Evolutionary conservation across 2,329 filamentous ascomycete genomes (phyloP).

Genomic region (Pseudogymnoascus sp.): DNA sequence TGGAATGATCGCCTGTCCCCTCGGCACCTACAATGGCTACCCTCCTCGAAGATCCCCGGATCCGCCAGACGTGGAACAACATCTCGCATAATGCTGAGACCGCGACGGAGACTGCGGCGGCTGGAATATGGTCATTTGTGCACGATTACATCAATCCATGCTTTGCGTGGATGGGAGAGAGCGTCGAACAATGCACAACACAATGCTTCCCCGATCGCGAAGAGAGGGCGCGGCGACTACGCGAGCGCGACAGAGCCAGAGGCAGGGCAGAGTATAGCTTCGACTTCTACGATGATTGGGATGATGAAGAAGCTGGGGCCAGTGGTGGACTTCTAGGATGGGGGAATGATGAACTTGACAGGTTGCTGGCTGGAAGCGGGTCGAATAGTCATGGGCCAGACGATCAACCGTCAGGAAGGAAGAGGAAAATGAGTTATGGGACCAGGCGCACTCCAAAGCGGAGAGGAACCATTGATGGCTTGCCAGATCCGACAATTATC

Average conservation of each 20-base stretch:
- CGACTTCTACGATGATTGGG: slow-evolving; percentile 98
- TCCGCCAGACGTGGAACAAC: slow-evolving; percentile 90
- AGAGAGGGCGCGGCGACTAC: slow-evolving; percentile 62
- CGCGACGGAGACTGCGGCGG: slow-evolving; percentile 86
- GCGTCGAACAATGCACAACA: slow-evolving; percentile 65
- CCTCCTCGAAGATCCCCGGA: slow-evolving; percentile 70
- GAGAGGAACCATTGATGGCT: slow-evolving; percentile 47
- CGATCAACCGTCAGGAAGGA: slow-evolving; percentile 60
- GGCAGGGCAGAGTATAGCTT: slow-evolving; percentile 77
- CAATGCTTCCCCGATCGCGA: slow-evolving; percentile 67
- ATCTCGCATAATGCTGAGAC: slow-evolving; percentile 85
- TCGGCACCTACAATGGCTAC: slow-evolving; percentile 26
- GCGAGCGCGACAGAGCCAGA: slow-evolving; percentile 54
- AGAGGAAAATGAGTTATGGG: slow-evolving; percentile 85
- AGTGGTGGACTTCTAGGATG: slow-evolving; percentile 62
- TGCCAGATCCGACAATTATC: slow-evolving; percentile 75
- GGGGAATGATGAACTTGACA: slow-evolving; percentile 80
- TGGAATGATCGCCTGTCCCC: slow-evolving; percentile 1
- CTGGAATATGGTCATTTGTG: slow-evolving; percentile 81
- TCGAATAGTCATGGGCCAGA: slow-evolving; percentile 37
- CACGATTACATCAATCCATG: slow-evolving; percentile 83
- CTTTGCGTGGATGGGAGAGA: slow-evolving; percentile 57
- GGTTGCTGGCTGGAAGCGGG: slow-evolving; percentile 66
- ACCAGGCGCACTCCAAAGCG: slow-evolving; percentile 53
- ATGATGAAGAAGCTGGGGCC: slow-evolving; percentile 49